Percentiles rank a stretch among this genome's conserved stretches.
Conservation (phyloP, 306 rosid genomes). For the Urtica urens region DNA sequence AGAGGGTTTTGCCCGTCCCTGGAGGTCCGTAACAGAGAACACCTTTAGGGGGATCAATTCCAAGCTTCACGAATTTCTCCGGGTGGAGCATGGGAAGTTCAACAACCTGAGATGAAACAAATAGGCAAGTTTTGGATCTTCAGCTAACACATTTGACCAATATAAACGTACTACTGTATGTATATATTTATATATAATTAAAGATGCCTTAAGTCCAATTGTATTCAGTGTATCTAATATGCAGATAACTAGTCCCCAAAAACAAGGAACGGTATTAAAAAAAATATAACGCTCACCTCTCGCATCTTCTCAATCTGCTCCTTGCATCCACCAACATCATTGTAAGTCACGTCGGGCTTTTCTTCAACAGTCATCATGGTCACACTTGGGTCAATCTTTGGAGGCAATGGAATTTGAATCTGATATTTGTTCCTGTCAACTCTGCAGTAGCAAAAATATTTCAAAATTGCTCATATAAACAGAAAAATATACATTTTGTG, state of each 20-base stretch:
- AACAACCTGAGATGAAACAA: slow-evolving; percentile 54
- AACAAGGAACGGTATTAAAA: neutral
- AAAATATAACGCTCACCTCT: slow-evolving; percentile 37
- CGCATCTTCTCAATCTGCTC: slow-evolving; percentile 97
- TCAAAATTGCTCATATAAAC: no score
- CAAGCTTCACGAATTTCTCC: slow-evolving; percentile 94
- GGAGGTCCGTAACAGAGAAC: slow-evolving; percentile 99
- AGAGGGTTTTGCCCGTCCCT: slow-evolving; percentile 97
- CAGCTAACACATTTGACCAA: no score
- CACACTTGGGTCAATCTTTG: slow-evolving; percentile 95
- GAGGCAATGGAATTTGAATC: slow-evolving; percentile 98
- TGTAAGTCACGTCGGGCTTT: slow-evolving; percentile 97
- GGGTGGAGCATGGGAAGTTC: slow-evolving; percentile 99
- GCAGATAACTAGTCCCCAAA: neutral
- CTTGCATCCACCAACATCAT: slow-evolving; percentile 97
- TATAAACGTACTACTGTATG: no score
- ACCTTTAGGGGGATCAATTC: slow-evolving; percentile 99
- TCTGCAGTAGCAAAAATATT: slow-evolving; percentile 37
- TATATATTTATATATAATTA: no score
- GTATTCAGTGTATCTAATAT: no score
- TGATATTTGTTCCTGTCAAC: slow-evolving; percentile 96
- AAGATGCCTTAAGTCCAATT: no score
- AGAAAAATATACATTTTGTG: no score
- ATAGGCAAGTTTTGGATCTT: no score
- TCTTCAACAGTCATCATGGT: slow-evolving; percentile 99